Evolutionary conservation across 2,329 filamentous ascomycete species (phyloP), one percentile per base, ranked within the genome.

Genomic region (Penicillium paneum): DNA sequence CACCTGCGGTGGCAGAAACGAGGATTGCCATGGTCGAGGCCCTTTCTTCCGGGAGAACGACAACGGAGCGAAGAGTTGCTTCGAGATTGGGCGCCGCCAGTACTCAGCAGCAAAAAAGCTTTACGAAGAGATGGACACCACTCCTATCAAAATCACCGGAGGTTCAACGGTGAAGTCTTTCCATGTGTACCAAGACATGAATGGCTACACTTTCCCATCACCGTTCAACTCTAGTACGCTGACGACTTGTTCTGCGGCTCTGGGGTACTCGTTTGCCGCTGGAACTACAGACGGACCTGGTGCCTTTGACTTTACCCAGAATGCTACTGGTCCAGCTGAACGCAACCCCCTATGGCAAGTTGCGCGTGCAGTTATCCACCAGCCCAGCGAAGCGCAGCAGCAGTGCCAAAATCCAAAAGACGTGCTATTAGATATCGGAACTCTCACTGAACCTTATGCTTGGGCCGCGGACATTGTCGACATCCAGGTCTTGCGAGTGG

Each of bases 391-490:
- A 5, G 81, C 84, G 55, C 93, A 97, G 68, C 79, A 80, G 53
- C 79, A 77, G 0, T 97, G 93, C 65, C 93, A 97, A 62, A 79
- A 79, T 24, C 83, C 87, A 1, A 97, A 97, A 69, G 88, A 90
- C 0, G 87, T 97, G 52, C 79, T 97, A 0, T 82, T 97, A 1
- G 92, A 97, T 62, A 90, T 96, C 1, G 93, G 93, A 36, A 87
- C 91, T 67, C 83, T 91, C n/a, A 77, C 78, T 3, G 75, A 74
- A 10, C 93, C 93, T 0, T 97, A 97, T 71, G 78, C 83, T 7
- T 97, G 93, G 93, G 86, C 88, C 0, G 90, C 93, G 0, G 97
- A 97, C 63, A 85, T 97, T 43, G 91, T 96, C 42, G 91, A 97
- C 68, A 82, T 97, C 10, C 93, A 97, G 69, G 80, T 88, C 29